Evolutionary conservation across 495 filamentous ascomycete species (phyloP), one percentile per base, ranked within the genome.

Genomic region (Ascobolus immersus): DNA sequence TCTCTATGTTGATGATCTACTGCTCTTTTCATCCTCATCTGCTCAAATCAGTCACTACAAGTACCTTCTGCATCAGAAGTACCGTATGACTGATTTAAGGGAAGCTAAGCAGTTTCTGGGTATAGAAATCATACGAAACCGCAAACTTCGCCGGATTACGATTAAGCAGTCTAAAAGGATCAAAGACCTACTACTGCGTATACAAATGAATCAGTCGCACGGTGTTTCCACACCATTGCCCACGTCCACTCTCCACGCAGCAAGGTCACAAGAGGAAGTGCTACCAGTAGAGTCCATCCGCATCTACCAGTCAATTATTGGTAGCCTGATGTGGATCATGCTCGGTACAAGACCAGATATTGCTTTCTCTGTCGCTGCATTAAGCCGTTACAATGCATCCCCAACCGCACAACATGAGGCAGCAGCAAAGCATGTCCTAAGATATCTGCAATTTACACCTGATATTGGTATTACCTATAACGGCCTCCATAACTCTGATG

Each of bases 251-350:
- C n/a, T n/a, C n/a, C n/a, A n/a, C n/a, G n/a, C n/a, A n/a, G n/a
- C n/a, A n/a, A n/a, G n/a, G n/a, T n/a, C n/a, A n/a, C n/a, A n/a
- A n/a, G n/a, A n/a, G n/a, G n/a, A n/a, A n/a, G n/a, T n/a, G n/a
- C n/a, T n/a, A n/a, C n/a, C n/a, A n/a, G n/a, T n/a, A n/a, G n/a
- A n/a, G n/a, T n/a, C n/a, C n/a, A n/a, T n/a, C n/a, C n/a, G n/a
- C n/a, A n/a, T n/a, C n/a, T n/a, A n/a, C n/a, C 41, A 46, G 26
- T 33, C 36, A 1, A 14, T 42, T 2, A 17, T 52, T 3, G 40
- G 50, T 5, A 42, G 36, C 8, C 23, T 53, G 3, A 51, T 47
- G 36, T 52, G 50, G 17, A 9, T 44, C 0, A 39, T 44, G 28
- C 25, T 46, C 2, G 28, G 35, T 2, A 52, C 44, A 3, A 30